Evolutionary conservation across 441 rosid genomes (phyloP).

Genomic region (Gossypium trilobum): DNA sequence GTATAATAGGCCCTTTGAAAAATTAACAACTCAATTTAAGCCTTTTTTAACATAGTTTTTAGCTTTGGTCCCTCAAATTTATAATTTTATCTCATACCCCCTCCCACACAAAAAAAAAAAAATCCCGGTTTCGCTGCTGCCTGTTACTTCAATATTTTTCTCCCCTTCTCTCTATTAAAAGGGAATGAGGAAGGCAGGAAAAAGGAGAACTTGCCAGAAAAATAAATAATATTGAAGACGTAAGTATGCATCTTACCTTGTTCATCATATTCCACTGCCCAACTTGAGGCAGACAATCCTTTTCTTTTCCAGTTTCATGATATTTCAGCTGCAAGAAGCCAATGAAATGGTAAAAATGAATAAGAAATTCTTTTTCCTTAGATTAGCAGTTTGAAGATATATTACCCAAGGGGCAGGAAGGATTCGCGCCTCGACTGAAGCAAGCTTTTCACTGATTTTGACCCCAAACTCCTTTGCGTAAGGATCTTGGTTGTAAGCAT

Average conservation of each 20-base stretch:
- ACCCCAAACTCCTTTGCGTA: slow-evolving; percentile 89
- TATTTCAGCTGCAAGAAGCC: slow-evolving; percentile 63
- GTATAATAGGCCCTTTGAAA: too few species aligned
- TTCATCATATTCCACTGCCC: slow-evolving; percentile 99
- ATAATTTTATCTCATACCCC: too few species aligned
- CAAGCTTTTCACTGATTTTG: slow-evolving; percentile 75
- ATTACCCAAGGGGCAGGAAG: slow-evolving; percentile 98
- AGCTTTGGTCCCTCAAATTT: too few species aligned
- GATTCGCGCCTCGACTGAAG: slow-evolving; percentile 89
- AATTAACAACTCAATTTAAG: too few species aligned
- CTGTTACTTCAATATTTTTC: background rate
- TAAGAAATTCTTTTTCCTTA: background rate
- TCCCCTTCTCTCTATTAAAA: background rate
- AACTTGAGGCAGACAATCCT: slow-evolving; percentile 90
- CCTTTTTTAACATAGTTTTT: too few species aligned
- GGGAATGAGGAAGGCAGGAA: background rate
- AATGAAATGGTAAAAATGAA: slow-evolving; percentile 14
- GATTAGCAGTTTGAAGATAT: background rate
- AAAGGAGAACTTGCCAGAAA: background rate
- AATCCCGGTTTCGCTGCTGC: too few species aligned
- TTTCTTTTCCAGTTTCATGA: slow-evolving; percentile 92
- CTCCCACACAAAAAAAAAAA: too few species aligned
- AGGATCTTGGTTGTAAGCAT: slow-evolving; percentile 84
- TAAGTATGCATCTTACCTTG: slow-evolving; percentile 38
- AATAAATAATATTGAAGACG: background rate